Evolutionary conservation across 345 rosid species (phyloP), one percentile per base, ranked within the genome.

Genomic region (Linum trigynum): DNA sequence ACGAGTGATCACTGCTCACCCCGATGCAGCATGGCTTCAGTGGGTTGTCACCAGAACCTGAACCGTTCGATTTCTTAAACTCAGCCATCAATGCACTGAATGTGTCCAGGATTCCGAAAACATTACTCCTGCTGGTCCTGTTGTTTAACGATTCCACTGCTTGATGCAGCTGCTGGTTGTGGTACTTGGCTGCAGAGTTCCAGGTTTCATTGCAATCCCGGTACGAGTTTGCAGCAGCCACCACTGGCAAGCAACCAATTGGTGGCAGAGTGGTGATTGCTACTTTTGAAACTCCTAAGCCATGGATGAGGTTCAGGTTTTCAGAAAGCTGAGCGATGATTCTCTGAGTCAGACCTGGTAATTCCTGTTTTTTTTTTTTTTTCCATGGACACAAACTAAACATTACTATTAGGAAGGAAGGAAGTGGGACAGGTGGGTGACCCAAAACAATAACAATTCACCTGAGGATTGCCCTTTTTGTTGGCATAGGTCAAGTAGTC

Each of bases 11-110:
- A 17, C 61, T 58, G 12, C 16, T 39, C 57, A 23, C 17, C 0
- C 80, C 90, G 16, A 11, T 59, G 56, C 85, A 81, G 37, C 84
- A 85, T n/a, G 87, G 85, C 71, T 66, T 57, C 72, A 81, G 40
- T 38, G 72, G 58, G 55, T 50, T 70, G 65, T 45, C 59, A 32
- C 3, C 53, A 48, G 53, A 37, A 62, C 71, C 66, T 32, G 58
- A 7, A 23, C 3, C 38, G 23, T 55, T 56, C 16, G 61, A 35
- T 62, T 56, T 36, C 48, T 67, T 66, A 55, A 81, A 39, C 50
- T 72, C 72, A 23, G 74, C 72, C 59, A 41, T 39, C 71, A 81
- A 76, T 32, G 81, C 75, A 39, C 14, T 53, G 15, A 65, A 72
- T 4, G 72, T 75, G 67, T 81, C 74, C 72, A 81, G 60, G 17